Evolutionary conservation across 2,329 filamentous ascomycete species (phyloP).

Genomic region (Zopfia rhizophila): DNA sequence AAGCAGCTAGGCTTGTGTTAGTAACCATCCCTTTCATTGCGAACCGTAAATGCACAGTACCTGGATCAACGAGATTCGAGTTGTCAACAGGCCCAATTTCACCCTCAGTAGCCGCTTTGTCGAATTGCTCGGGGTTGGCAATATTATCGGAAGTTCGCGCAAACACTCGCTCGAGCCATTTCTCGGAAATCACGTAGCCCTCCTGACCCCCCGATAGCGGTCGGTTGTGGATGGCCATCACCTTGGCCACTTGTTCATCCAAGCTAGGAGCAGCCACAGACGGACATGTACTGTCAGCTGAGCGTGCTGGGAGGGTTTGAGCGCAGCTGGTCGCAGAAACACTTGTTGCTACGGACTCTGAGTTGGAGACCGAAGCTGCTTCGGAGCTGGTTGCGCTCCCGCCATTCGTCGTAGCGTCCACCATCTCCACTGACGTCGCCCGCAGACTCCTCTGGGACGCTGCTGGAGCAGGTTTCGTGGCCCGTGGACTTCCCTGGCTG

Average conservation of each 20-base stretch:
- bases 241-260: slow-evolving; percentile 78
- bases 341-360: slow-evolving; percentile 35
- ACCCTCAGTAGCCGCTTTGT: slow-evolving; percentile 69
- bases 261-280: slow-evolving; percentile 39
- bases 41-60: slow-evolving; percentile 10
- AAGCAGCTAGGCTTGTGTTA: slow-evolving; percentile 16
- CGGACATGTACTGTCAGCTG: too few relatives aligned
- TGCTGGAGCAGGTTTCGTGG: slow-evolving; percentile 37
- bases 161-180: slow-evolving; percentile 72
- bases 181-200: slow-evolving; percentile 80
- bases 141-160: slow-evolving; percentile 46
- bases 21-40: background rate
- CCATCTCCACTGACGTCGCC: slow-evolving; percentile 58
- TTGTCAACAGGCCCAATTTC: slow-evolving; percentile 88
- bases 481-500: slow-evolving; percentile 36
- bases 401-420: slow-evolving; percentile 44
- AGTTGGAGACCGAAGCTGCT: slow-evolving; percentile 38
- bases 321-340: slow-evolving; percentile 29
- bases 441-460: slow-evolving; percentile 40
- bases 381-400: slow-evolving; percentile 37
- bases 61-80: slow-evolving; percentile 69
- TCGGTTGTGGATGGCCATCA: slow-evolving; percentile 68
- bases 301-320: too few relatives aligned
- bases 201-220: slow-evolving; percentile 75
- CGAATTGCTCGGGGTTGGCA: slow-evolving; percentile 59